Percentiles rank a stretch among this genome's conserved stretches.
Conservation (phyloP, 2,329 filamentous ascomycete genomes). For the Madurella fahalii region DNA sequence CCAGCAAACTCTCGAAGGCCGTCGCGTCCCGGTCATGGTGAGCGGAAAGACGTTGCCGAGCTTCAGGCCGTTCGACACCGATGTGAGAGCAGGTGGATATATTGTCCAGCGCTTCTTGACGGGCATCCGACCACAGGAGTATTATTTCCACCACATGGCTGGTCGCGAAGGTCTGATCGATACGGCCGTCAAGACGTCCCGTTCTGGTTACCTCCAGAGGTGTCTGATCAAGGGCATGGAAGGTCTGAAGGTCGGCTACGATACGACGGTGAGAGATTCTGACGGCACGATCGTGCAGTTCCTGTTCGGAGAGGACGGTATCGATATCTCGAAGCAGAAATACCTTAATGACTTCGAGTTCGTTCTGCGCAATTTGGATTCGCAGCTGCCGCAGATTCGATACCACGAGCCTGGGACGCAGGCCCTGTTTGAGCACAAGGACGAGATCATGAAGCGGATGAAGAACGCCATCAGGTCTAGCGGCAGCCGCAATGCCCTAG, state of each 20-base stretch:
- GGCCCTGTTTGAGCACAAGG: constrained; percentile 49
- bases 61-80: constrained; percentile 87
- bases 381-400: constrained; percentile 71
- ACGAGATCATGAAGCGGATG: constrained; percentile 68
- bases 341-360: constrained; percentile 90
- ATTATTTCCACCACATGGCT: constrained; percentile 99
- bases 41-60: constrained; percentile 95
- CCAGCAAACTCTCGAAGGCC: constrained; percentile 92
- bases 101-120: constrained; percentile 96
- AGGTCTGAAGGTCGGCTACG: constrained; percentile 85
- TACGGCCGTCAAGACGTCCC: constrained; percentile 96
- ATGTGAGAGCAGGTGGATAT: constrained; percentile 86
- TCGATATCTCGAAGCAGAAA: constrained; percentile 91
- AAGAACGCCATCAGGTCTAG: constrained; percentile 76
- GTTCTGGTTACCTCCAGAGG: constrained; percentile 92
- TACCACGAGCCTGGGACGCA: constrained; percentile 50
- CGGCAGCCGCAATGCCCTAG: constrained; percentile 57
- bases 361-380: constrained; percentile 78
- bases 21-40: constrained; percentile 94
- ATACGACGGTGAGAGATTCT: constrained; percentile 87
- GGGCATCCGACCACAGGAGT: constrained; percentile 93
- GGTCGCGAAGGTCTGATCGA: constrained; percentile 97
- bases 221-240: constrained; percentile 99
- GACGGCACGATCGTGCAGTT: constrained; percentile 94
- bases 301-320: constrained; percentile 90